These are phyloP conservation scores for Hypsizygus marmoreus DNA, from an alignment of 768 basidiomycete genomes.

Conservation along the genomic window DNA sequence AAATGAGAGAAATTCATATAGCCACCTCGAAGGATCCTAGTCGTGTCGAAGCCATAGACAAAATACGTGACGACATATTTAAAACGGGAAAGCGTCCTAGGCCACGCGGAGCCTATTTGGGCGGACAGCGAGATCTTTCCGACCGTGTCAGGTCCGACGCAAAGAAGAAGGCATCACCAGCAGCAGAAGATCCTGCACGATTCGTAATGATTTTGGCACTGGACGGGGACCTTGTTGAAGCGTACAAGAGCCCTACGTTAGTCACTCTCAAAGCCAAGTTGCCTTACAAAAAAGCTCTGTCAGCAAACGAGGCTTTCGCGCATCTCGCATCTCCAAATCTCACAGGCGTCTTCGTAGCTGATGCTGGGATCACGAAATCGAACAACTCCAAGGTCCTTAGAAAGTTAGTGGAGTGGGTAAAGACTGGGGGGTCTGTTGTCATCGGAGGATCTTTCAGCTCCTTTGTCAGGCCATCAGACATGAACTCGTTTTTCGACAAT, in stretches of 20 bases:
- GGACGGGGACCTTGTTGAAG: constrained; percentile 22
- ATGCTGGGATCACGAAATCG: constrained; percentile 31
- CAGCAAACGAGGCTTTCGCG: constrained; percentile 19
- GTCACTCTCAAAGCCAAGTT: constrained; percentile 24
- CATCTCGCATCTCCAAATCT: constrained; percentile 29
- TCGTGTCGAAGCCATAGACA: too few species aligned
- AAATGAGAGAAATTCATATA: not conserved
- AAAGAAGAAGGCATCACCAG: too few species aligned
- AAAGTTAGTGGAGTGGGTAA: constrained; percentile 38
- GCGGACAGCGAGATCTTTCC: too few species aligned
- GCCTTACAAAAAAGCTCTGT: constrained; percentile 20
- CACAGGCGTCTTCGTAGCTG: constrained; percentile 35
- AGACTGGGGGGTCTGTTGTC: constrained; percentile 38
- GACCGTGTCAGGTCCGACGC: too few species aligned
- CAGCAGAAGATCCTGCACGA: not conserved
- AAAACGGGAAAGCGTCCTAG: too few species aligned
- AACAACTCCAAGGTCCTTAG: constrained; percentile 23
- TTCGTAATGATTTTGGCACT: constrained; percentile 35
- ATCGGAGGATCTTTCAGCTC: constrained; percentile 36
- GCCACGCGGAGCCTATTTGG: too few species aligned
- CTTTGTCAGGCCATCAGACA: constrained; percentile 21
- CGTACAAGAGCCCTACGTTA: constrained; percentile 27
- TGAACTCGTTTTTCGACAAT: constrained; percentile 30
- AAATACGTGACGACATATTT: too few species aligned
- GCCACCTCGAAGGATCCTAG: not conserved